Evolutionary conservation across 192 early-diverging fungal genomes (phyloP), one percentile per base, ranked within the genome.

Genomic region (Rhizophagus sp.): DNA sequence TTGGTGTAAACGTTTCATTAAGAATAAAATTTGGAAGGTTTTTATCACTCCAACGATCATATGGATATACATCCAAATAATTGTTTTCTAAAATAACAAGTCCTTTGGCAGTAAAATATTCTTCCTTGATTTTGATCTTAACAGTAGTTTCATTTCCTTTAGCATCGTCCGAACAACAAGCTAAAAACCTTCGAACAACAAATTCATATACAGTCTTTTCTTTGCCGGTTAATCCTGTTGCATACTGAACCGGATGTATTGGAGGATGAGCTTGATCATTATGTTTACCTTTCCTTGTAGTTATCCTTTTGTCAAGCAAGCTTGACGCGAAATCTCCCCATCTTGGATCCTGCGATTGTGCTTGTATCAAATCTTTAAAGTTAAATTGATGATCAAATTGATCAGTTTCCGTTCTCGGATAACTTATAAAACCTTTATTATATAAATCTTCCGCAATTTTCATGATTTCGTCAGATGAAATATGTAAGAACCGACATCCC

Each of bases 181-280:
- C 98, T 15, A 99, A 85, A 82, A 98, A 99, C 11, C 96, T 85
- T 6, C 97, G 86, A 1, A 91, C 87, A 44, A 98, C 89, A 81
- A 95, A 95, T 64, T 99, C 97, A 84, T 94, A 98, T 0, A 99
- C 87, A 8, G 87, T 82, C 73, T 88, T 85, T 9, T 94, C 90
- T 22, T 73, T 76, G 4, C 81, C 25, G 0, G 68, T 61, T 50
- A 96, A 82, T 33, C 84, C 87, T n/a, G 80, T 24, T 9, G 88
- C 88, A 24, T 82, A 85, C 27, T 83, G 88, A 0, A 92, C 93
- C 2, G 98, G 97, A 82, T 99, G 97, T 80, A 99, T 99, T 12
- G 98, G 98, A 24, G 97, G 98, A 92, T 99, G 98, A 1, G 98
- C 97, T 80, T 97, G 91, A 82, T 99, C 98, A 81, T 98, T 96